These are phyloP conservation scores for Morella rubra DNA, from an alignment of 306 rosid species.

Conservation along the genomic window DNA sequence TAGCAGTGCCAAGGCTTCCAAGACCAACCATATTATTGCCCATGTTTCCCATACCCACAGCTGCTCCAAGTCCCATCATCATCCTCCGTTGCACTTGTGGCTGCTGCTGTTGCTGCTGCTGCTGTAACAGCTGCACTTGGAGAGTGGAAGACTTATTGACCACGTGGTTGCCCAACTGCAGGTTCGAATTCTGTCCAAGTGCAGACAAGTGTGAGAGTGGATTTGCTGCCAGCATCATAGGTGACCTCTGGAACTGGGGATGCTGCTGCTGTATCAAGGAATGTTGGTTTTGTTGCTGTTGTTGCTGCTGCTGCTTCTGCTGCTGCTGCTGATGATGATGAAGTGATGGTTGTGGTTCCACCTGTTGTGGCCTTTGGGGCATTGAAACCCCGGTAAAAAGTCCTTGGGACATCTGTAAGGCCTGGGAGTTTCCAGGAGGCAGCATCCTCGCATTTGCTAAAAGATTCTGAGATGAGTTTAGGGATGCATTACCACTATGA, in stretches of 20 bases:
- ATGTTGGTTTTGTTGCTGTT: slow-evolving; percentile 68
- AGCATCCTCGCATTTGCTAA: slow-evolving; percentile 73
- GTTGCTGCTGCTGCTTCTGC: slow-evolving; percentile 44
- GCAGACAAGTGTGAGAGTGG: slow-evolving; percentile 63
- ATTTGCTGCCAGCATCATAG: slow-evolving; percentile 67
- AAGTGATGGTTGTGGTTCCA: slow-evolving; percentile 65
- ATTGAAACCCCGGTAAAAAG: slow-evolving; percentile 65
- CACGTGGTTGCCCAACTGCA: slow-evolving; percentile 69
- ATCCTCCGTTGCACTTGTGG: slow-evolving; percentile 82
- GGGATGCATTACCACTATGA: slow-evolving; percentile 44
- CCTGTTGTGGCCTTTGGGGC: slow-evolving; percentile 67
- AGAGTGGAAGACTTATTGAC: slow-evolving; percentile 58
- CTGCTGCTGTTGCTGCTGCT: slow-evolving; percentile 56
- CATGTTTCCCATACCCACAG: slow-evolving; percentile 60
- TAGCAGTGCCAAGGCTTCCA: slow-evolving; percentile 59
- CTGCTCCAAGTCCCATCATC: slow-evolving; percentile 77
- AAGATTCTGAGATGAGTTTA: slow-evolving; percentile 66
- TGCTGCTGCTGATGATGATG: slow-evolving; percentile 40
- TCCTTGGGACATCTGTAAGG: slow-evolving; percentile 91
- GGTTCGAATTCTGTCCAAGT: slow-evolving; percentile 68
- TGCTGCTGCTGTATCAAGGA: slow-evolving; percentile 66
- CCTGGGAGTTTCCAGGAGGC: slow-evolving; percentile 84
- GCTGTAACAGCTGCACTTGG: slow-evolving; percentile 61
- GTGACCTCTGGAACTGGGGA: slow-evolving; percentile 72
- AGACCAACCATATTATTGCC: slow-evolving; percentile 78